Evolutionary conservation across 2,329 filamentous ascomycete genomes (phyloP).

Genomic region (Ramularia collo-cygni): DNA sequence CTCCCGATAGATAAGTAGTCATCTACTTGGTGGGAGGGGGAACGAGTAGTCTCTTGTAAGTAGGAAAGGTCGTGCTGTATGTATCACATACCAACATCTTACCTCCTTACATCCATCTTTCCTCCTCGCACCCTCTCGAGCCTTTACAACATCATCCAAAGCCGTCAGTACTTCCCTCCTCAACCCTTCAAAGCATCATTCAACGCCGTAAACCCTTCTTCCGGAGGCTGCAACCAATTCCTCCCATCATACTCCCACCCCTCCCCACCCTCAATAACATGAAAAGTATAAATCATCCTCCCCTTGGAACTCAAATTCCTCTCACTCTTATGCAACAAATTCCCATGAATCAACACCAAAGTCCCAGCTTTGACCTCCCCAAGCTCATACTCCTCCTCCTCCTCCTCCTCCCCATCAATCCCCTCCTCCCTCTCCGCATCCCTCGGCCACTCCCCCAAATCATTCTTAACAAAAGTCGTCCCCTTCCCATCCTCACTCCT

Average conservation of each 20-base stretch:
- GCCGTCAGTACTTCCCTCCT: too few species aligned
- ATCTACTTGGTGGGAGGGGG: too few species aligned
- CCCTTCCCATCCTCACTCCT: constrained; percentile 54
- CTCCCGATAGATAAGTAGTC: too few species aligned
- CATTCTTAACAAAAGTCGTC: constrained; percentile 56
- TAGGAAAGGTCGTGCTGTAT: too few species aligned
- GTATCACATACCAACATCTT: too few species aligned
- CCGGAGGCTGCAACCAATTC: constrained; percentile 90
- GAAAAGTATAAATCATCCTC: constrained; percentile 94
- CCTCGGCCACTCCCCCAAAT: constrained; percentile 43
- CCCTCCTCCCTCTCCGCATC: constrained; percentile 25
- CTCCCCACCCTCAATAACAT: constrained; percentile 79
- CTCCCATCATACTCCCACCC: constrained; percentile 69
- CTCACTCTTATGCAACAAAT: constrained; percentile 92
- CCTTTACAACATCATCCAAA: too few species aligned
- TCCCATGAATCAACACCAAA: constrained; percentile 90
- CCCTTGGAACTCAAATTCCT: constrained; percentile 80
- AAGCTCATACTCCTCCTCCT: constrained; percentile 60
- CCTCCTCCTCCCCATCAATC: constrained; percentile 27
- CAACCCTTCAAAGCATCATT: constrained; percentile 16
- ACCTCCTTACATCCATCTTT: too few species aligned
- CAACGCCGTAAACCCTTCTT: constrained; percentile 57
- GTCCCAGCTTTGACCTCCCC: constrained; percentile 87
- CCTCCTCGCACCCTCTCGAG: too few species aligned
- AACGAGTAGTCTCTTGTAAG: too few species aligned